Conservation (phyloP, 2,329 filamentous ascomycete species). For the Endoconidiophora polonica region DNA sequence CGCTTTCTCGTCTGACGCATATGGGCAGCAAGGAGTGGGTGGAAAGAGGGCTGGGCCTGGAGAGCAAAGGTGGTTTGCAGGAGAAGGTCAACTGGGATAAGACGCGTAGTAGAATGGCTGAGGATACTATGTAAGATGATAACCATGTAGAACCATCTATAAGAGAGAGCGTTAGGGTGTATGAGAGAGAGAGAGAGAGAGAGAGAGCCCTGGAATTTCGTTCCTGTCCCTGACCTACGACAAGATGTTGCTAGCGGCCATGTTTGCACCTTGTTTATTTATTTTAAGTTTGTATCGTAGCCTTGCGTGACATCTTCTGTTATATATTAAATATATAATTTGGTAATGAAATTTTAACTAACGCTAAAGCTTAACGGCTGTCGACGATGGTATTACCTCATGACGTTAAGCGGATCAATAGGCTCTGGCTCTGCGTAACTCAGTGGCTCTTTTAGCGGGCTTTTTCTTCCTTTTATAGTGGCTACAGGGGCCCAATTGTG, state of each 20-base stretch:
- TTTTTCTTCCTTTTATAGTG: not conserved
- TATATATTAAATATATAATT: not conserved
- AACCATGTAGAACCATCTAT: too few species aligned
- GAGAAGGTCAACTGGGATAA: slow-evolving; percentile 50
- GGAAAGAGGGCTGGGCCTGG: slow-evolving; percentile 57
- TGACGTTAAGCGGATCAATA: not conserved
- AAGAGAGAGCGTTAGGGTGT: too few species aligned
- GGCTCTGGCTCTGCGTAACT: not conserved
- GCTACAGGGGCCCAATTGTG: too few species aligned
- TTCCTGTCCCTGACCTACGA: too few species aligned
- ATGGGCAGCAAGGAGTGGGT: slow-evolving; percentile 96
- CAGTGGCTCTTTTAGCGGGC: not conserved
- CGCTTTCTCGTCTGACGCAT: slow-evolving; percentile 66
- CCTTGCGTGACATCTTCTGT: not conserved
- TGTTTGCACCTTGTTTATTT: not conserved
- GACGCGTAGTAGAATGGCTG: slow-evolving; percentile 49
- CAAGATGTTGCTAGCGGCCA: not conserved
- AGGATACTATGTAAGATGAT: slow-evolving; percentile 41
- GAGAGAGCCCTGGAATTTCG: not conserved
- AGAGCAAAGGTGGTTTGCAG: slow-evolving; percentile 44
- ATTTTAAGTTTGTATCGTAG: not conserved
- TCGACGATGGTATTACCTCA: too few species aligned
- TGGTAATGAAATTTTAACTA: not conserved
- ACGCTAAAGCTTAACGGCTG: not conserved
- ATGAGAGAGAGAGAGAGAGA: not conserved